Conservation (phyloP, 1,284 basidiomycete genomes). For the Leccinum griseonigrum region DNA sequence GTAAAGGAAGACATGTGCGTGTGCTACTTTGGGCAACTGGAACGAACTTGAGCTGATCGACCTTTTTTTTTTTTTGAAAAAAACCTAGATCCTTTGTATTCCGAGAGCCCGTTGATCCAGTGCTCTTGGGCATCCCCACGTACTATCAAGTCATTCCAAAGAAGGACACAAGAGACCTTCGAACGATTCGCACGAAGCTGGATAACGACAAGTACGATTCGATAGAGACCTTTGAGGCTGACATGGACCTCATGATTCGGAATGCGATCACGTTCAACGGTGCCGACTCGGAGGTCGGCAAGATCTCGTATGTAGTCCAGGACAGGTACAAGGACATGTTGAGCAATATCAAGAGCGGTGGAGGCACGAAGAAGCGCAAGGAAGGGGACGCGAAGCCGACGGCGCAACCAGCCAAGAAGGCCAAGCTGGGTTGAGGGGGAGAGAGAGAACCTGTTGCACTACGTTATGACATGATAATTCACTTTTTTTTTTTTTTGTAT, state of each 20-base stretch:
- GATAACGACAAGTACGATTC: constrained; percentile 82
- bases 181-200: constrained; percentile 79
- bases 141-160: constrained; percentile 81
- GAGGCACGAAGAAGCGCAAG: constrained; percentile 59
- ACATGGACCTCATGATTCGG: constrained; percentile 80
- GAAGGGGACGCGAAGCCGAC: constrained; percentile 54
- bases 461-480: constrained; percentile 31
- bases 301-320: constrained; percentile 49
- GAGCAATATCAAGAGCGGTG: constrained; percentile 44
- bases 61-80: not conserved
- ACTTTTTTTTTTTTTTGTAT: constrained; percentile 33
- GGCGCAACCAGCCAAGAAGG: constrained; percentile 69
- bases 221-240: constrained; percentile 74
- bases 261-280: constrained; percentile 90
- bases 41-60: not conserved
- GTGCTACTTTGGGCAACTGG: not conserved
- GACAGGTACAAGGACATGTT: constrained; percentile 55
- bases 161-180: constrained; percentile 86
- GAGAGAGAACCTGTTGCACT: constrained; percentile 6
- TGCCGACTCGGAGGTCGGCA: constrained; percentile 71
- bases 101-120: constrained; percentile 82
- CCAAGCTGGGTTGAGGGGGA: constrained; percentile 44
- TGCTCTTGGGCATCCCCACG: constrained; percentile 73
- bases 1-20: constrained; percentile 72
- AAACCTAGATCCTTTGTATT: constrained; percentile 68